Evolutionary conservation across 805 yeast species (phyloP).

Genomic region (Candida corydali): DNA sequence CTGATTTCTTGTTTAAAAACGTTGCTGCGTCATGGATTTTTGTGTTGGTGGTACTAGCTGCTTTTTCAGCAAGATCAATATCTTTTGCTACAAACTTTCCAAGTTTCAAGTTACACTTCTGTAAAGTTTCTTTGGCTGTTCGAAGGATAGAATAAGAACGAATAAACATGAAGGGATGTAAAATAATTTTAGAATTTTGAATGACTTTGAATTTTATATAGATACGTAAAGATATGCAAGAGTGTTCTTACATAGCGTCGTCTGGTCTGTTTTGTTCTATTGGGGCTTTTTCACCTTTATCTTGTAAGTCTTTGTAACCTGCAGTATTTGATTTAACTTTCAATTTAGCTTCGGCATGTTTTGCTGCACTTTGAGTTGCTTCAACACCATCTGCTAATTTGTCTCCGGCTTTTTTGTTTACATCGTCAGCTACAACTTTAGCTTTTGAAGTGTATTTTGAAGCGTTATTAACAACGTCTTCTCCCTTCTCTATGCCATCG

Average conservation of each 20-base stretch:
- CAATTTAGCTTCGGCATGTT: slow-evolving; percentile 17
- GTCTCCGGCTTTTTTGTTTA: slow-evolving; percentile 17
- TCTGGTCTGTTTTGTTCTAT: slow-evolving; percentile 45
- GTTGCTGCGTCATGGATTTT: slow-evolving; percentile 11
- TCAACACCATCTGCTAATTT: slow-evolving; percentile 10
- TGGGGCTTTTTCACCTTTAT: slow-evolving; percentile 40
- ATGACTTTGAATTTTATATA: not conserved
- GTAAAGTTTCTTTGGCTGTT: slow-evolving; percentile 2
- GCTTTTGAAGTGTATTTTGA: slow-evolving; percentile 12
- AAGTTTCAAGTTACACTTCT: slow-evolving; percentile 5
- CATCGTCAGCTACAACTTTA: slow-evolving; percentile 11
- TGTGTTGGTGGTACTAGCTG: not conserved
- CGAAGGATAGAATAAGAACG: slow-evolving; percentile 6
- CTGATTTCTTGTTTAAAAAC: slow-evolving; percentile 16
- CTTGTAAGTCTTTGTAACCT: slow-evolving; percentile 39
- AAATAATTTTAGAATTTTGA: not conserved
- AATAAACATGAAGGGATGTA: too few relatives aligned
- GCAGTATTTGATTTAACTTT: slow-evolving; percentile 19
- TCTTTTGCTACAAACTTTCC: slow-evolving; percentile 9
- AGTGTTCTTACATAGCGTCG: slow-evolving; percentile 28
- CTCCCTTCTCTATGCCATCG: slow-evolving; percentile 26
- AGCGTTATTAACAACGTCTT: slow-evolving; percentile 12
- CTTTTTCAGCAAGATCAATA: slow-evolving; percentile 9
- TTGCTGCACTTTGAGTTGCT: slow-evolving; percentile 7
- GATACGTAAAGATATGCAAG: not conserved